Evolutionary conservation across 345 rosid genomes (phyloP), one percentile per base, ranked within the genome.

Genomic region (Eucalyptus tenuipes): DNA sequence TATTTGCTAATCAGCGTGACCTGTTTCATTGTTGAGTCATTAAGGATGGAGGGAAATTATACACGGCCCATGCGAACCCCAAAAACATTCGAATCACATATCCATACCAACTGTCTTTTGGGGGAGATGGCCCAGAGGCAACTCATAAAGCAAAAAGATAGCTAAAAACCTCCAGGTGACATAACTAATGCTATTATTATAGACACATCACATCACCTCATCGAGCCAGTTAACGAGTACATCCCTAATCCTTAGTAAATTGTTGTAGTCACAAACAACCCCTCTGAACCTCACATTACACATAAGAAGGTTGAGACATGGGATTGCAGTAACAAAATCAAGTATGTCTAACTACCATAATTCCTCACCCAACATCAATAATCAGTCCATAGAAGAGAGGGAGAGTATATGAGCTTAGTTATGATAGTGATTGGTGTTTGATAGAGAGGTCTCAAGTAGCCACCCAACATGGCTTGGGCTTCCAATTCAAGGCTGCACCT

Each of bases 401-500:
- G 44, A 42, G 52, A 66, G 84, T 6, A 16, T 29, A 42, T 44
- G 53, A 31, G 29, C 42, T 66, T 49, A 20, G 66, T 86, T 7
- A 53, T 40, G 84, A 40, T 5, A 40, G 82, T 37, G 47, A 75
- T 37, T 37, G 45, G 82, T 18, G 82, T 37, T 20, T 37, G 37
- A 64, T 64, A 15, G 44, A 40, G 61, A 55, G 61, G 61, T 55
- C 61, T 71, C 18, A 85, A 86, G 45, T 75, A 5, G 90, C 50
- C 81, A 88, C 89, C 88, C 87, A 49, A 55, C 80, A 88, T 13
- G 89, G 88, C 55, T 89, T 20, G 85, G 86, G 84, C 64, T 86
- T 64, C 88, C 85, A 85, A 44, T 87, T 88, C 88, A 95, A 93
- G 93, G 93, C 92, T 86, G 89, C 93, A 49, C 92, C 91, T 87